Evolutionary conservation across 805 yeast genomes (phyloP).

Genomic region (Yarrowia bubula): DNA sequence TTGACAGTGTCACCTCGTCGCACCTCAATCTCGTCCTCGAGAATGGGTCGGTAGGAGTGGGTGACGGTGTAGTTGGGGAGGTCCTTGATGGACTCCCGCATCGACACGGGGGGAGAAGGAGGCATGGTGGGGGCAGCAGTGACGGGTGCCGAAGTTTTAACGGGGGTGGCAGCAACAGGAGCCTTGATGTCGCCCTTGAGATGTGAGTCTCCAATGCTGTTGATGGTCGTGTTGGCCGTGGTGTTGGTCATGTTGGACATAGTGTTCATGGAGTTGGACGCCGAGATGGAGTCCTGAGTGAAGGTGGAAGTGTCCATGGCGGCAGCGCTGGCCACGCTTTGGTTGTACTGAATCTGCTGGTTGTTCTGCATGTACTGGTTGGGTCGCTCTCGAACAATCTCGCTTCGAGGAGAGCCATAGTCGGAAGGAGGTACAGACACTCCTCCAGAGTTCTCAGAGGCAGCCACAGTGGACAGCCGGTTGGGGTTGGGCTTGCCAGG

Average conservation of each 20-base stretch:
- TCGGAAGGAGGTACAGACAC: slow-evolving; percentile 17
- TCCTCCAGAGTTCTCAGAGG: slow-evolving; percentile 11
- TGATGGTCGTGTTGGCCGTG: slow-evolving; percentile 14
- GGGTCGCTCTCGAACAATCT: slow-evolving; percentile 1
- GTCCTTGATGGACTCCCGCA: slow-evolving; percentile 51
- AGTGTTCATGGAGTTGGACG: slow-evolving; percentile 19
- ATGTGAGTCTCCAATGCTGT: slow-evolving; percentile 7
- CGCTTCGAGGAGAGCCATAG: slow-evolving; percentile 21
- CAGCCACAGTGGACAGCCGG: slow-evolving; percentile 20
- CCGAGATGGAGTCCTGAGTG: slow-evolving; percentile 19
- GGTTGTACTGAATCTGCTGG: background rate
- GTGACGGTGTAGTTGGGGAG: slow-evolving; percentile 50
- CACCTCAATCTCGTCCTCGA: slow-evolving; percentile 76
- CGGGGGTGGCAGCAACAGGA: background rate
- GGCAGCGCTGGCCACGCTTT: too few species aligned
- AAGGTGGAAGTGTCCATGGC: background rate
- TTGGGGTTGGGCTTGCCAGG: slow-evolving; percentile 3
- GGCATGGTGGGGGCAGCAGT: slow-evolving; percentile 35
- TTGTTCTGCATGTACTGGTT: background rate
- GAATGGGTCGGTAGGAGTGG: slow-evolving; percentile 70
- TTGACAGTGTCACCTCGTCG: slow-evolving; percentile 68
- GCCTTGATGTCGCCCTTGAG: background rate
- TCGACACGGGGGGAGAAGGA: slow-evolving; percentile 24
- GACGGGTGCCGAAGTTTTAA: background rate
- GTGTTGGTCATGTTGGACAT: slow-evolving; percentile 12